These are phyloP conservation scores for Phoenix roebelenii DNA, from an alignment of 176 grass and related monocot genomes.

Conservation along the genomic window DNA sequence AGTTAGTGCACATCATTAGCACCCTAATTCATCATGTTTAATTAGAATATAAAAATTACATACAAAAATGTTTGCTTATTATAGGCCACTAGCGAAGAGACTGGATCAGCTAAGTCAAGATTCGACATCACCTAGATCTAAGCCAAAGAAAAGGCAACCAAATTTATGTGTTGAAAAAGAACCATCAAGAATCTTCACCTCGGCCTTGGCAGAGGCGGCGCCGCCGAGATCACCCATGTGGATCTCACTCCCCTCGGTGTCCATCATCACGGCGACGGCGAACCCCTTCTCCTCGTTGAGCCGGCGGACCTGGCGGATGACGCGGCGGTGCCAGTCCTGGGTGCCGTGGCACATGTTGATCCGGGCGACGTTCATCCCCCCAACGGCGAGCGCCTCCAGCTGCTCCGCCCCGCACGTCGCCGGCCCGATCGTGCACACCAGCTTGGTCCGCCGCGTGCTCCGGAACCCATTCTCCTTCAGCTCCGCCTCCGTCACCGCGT, in stretches of 20 bases:
- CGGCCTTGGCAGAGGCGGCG: conserved; percentile 60
- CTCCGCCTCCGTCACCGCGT: conserved; percentile 66
- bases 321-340: conserved; percentile 63
- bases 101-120: too few species aligned
- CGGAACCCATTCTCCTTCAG: conserved; percentile 90
- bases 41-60: too few species aligned
- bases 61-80: too few species aligned
- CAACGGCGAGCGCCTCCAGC: conserved; percentile 90
- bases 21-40: too few species aligned
- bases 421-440: conserved; percentile 84
- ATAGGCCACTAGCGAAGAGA: too few species aligned
- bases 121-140: too few species aligned
- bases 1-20: too few species aligned
- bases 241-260: conserved; percentile 97
- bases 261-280: conserved; percentile 93
- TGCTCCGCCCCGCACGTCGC: conserved; percentile 57
- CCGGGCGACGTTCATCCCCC: conserved; percentile 83
- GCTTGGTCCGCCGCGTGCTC: conserved; percentile 94
- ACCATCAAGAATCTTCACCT: conserved; percentile 30
- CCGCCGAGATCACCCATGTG: conserved; percentile 96
- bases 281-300: conserved; percentile 94
- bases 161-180: neutral
- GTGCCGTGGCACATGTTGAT: conserved; percentile 97
- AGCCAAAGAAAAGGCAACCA: too few species aligned
- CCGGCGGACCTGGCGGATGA: conserved; percentile 56